A percentile compares a stretch with the other conserved stretches of the same genome.
Evolutionary conservation across 2,329 filamentous ascomycete species (phyloP).

Genomic region (Alternaria brassicae): DNA sequence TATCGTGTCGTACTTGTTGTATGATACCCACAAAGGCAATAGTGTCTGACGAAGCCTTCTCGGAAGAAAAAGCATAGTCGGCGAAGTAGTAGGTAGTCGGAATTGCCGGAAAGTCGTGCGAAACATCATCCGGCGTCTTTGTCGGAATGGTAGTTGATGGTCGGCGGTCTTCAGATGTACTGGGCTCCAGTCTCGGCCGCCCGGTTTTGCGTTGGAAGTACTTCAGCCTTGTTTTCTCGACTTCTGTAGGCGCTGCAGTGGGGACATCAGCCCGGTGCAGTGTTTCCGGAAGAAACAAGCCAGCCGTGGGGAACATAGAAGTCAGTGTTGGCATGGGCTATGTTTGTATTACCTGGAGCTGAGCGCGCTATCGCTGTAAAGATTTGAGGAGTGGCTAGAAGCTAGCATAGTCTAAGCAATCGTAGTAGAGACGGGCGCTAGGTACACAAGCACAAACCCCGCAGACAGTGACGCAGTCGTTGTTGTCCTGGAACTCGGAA

Average conservation of each 20-base stretch:
- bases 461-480: neutral
- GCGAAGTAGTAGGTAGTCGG: constrained; percentile 38
- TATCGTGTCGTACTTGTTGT: constrained; percentile 36
- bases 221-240: constrained; percentile 13
- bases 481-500: neutral
- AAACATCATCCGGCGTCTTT: constrained; percentile 17
- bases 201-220: constrained; percentile 24
- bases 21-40: constrained; percentile 35
- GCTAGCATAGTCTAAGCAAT: neutral
- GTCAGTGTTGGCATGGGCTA: neutral
- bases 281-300: constrained; percentile 30
- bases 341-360: neutral
- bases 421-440: neutral
- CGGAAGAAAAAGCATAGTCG: constrained; percentile 32
- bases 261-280: constrained; percentile 15
- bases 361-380: neutral
- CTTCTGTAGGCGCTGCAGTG: constrained; percentile 4
- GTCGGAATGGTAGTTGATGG: constrained; percentile 8
- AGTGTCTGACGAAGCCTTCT: constrained; percentile 34
- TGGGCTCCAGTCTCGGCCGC: constrained; percentile 11
- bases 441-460: neutral
- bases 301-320: constrained; percentile 22
- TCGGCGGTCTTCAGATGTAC: constrained; percentile 13
- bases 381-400: neutral
- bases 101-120: constrained; percentile 26